Percentiles rank a stretch among this genome's conserved stretches.
These are phyloP conservation scores for Paramecium sexaurelia DNA, from an alignment of 73 alveolate genomes.

Conservation along the genomic window DNA sequence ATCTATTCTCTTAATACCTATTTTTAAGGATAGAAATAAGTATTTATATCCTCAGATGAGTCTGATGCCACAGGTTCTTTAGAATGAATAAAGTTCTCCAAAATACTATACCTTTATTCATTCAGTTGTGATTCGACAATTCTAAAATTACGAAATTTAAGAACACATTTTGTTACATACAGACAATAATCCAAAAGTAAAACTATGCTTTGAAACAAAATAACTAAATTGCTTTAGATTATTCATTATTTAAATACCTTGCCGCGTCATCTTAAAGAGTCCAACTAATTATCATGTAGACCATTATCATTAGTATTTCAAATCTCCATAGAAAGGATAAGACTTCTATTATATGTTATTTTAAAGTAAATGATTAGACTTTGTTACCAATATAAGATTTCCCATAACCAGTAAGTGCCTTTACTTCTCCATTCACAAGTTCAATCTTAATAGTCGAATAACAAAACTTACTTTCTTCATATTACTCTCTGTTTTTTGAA, in stretches of 20 bases:
- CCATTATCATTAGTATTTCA: neutral
- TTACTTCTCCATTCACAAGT: slow-evolving; percentile 51
- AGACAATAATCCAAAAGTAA: neutral
- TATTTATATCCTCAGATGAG: neutral
- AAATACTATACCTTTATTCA: neutral
- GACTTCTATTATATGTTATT: neutral
- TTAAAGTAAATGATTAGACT: neutral
- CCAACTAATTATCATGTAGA: neutral
- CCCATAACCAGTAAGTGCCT: neutral
- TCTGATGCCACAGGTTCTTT: neutral
- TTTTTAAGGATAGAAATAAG: slow-evolving; percentile 29
- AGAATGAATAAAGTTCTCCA: neutral
- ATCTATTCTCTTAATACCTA: neutral
- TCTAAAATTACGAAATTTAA: neutral
- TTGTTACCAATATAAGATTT: neutral
- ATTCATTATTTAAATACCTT: neutral
- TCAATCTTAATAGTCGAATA: neutral
- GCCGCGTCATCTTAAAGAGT: neutral
- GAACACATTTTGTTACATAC: neutral
- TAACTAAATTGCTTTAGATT: neutral
- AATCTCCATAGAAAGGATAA: neutral
- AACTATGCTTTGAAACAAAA: neutral
- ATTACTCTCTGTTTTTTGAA: neutral
- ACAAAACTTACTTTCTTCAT: neutral
- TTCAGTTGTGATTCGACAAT: neutral